A percentile compares a stretch with the other conserved stretches of the same genome.
Conservation (phyloP, 2,329 filamentous ascomycete genomes). For the Aspergillus aculeatinus region DNA sequence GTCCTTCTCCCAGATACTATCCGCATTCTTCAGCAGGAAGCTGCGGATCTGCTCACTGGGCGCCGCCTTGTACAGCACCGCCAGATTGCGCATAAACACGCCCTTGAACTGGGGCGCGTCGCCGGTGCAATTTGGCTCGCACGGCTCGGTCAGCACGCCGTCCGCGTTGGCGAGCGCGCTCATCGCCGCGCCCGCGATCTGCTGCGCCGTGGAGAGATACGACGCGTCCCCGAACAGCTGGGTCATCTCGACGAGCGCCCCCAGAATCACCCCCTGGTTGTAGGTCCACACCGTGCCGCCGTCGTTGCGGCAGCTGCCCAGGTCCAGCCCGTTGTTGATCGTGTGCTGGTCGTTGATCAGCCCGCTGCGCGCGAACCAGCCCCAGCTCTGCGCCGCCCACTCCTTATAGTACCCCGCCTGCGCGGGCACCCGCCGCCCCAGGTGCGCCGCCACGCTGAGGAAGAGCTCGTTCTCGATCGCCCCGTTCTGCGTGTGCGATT, state of each 20-base stretch:
- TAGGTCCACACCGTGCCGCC: conserved; percentile 3
- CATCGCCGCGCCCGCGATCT: conserved; percentile 57
- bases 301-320: background rate
- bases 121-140: conserved; percentile 2
- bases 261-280: conserved; percentile 4
- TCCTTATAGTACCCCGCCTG: background rate
- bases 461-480: conserved; percentile 6
- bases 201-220: conserved; percentile 46
- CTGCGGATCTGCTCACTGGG: background rate
- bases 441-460: conserved; percentile 2
- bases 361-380: background rate
- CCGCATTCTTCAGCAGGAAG: conserved; percentile 2
- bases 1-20: conserved; percentile 9
- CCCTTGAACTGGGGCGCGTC: conserved; percentile 6
- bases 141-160: conserved; percentile 37
- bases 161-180: conserved; percentile 44
- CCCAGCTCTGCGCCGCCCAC: background rate
- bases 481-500: background rate
- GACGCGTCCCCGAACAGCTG: conserved; percentile 26
- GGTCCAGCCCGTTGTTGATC: conserved; percentile 2
- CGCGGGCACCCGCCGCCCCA: background rate
- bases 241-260: conserved; percentile 1
- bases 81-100: conserved; percentile 1
- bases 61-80: background rate
- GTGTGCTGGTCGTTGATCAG: background rate